Percentiles rank a stretch among this genome's conserved stretches.
Conservation (phyloP, 2,329 filamentous ascomycete species). For the Neoascochyta sp. region DNA sequence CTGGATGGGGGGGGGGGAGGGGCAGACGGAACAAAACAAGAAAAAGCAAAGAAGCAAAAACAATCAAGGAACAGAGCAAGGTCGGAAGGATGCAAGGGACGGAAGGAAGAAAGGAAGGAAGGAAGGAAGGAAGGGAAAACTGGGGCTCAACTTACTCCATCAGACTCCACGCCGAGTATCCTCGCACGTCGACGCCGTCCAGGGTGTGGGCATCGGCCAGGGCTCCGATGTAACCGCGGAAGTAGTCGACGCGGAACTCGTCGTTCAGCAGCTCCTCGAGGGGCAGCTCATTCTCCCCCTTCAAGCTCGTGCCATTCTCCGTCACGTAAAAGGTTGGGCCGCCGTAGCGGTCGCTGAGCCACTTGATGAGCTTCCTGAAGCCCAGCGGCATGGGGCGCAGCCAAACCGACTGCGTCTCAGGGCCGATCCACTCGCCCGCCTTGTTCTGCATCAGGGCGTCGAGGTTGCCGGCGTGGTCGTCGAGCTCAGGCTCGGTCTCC, state of each 20-base stretch:
- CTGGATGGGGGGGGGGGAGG: no score
- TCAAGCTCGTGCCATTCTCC: conserved; percentile 82
- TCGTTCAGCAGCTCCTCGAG: conserved; percentile 71
- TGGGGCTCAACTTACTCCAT: conserved; percentile 61
- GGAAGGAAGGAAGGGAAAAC: conserved; percentile 13
- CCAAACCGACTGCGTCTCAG: conserved; percentile 80
- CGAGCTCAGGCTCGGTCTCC: conserved; percentile 54
- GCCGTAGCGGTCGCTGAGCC: conserved; percentile 65
- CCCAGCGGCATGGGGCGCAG: conserved; percentile 70
- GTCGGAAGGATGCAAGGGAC: background rate
- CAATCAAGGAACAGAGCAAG: no score
- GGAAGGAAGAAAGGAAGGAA: no score
- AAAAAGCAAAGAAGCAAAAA: no score
- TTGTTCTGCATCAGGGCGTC: conserved; percentile 70
- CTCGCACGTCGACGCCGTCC: conserved; percentile 74
- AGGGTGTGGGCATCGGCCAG: conserved; percentile 67
- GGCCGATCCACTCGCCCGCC: conserved; percentile 68
- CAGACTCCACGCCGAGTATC: conserved; percentile 83
- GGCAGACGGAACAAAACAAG: no score
- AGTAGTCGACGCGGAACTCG: conserved; percentile 78
- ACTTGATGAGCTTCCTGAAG: conserved; percentile 64
- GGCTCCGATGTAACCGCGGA: conserved; percentile 70
- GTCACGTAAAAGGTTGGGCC: conserved; percentile 80
- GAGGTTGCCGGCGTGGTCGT: conserved; percentile 73
- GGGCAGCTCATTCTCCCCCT: conserved; percentile 74